Evolutionary conservation across 2,329 filamentous ascomycete species (phyloP), one percentile per base, ranked within the genome.

Genomic region (Hortaea werneckii): DNA sequence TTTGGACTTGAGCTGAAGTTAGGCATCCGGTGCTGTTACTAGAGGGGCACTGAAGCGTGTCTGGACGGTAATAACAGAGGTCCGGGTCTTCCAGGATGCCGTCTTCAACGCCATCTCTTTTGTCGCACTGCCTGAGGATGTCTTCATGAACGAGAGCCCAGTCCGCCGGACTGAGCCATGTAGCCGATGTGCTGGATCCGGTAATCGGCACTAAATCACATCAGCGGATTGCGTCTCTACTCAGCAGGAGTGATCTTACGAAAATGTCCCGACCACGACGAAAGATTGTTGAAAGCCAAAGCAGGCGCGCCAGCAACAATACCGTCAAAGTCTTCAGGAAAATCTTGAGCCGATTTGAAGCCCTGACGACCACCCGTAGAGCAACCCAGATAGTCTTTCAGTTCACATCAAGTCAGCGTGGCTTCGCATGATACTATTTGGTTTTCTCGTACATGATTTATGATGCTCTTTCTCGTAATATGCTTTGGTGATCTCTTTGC

Each of bases 81-180:
- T 54, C 54, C 5, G 70, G 64, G 50, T 67, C 65, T 47, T 71
- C 68, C 40, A 73, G 56, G 43, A 73, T 66, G 3, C 68, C 68
- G 51, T 76, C 73, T 3, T 54, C 54, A 5, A 64, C 64, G 9
- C 69, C 69, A 49, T 76, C 73, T 1, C 72, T 57, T 0, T 48
- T 51, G 50, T 76, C 73, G 51, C 73, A 76, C 51, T 75, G 71
- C 6, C 63, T 60, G 28, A 76, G 48, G 11, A 72, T 59, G 29
- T 70, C 67, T 5, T 56, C 40, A 41, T 70, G 64, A 11, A 72
- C 67, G 0, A 62, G 51, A 1, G 58, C 51, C 70, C 69, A 73
- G 27, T 64, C 51, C 5, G 55, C 47, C 6, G 50, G 32, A 0
- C 63, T 52, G 12, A 72, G 57, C 50, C 67, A 72, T 3, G 56